Percentiles rank a stretch among this genome's conserved stretches.
Evolutionary conservation across 1,139 yeast genomes (phyloP).

Genomic region (Blastobotrys apis): DNA sequence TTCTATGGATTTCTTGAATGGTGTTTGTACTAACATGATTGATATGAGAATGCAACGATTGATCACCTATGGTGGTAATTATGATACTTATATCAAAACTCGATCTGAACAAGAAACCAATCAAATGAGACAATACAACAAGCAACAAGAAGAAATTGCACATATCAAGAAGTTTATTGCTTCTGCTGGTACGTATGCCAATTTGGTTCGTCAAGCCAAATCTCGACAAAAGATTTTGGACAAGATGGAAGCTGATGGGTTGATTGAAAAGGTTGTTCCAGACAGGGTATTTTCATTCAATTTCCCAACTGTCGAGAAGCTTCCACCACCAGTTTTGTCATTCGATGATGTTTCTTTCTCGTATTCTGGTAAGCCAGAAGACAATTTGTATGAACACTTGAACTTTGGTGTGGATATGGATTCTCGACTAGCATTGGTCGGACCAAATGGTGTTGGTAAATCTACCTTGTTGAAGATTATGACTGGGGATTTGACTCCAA

Average conservation of each 20-base stretch:
- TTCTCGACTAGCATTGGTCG: slow-evolving; percentile 95
- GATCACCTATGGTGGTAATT: slow-evolving; percentile 91
- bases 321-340: slow-evolving; percentile 98
- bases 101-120: slow-evolving; percentile 91
- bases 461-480: slow-evolving; percentile 91
- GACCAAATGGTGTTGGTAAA: slow-evolving; percentile 99
- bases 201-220: slow-evolving; percentile 96
- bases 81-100: slow-evolving; percentile 93
- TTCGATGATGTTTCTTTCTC: slow-evolving; percentile 93
- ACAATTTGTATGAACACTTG: slow-evolving; percentile 82
- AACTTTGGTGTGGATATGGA: slow-evolving; percentile 99
- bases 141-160: slow-evolving; percentile 98
- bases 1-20: slow-evolving; percentile 98
- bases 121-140: slow-evolving; percentile 95
- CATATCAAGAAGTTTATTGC: slow-evolving; percentile 99
- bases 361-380: slow-evolving; percentile 81
- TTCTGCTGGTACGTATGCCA: slow-evolving; percentile 99
- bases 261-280: slow-evolving; percentile 86
- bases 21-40: slow-evolving; percentile 96
- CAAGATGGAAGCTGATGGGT: slow-evolving; percentile 99
- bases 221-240: slow-evolving; percentile 98
- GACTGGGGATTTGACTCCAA: slow-evolving; percentile 91
- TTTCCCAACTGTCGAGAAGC: slow-evolving; percentile 93
- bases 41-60: slow-evolving; percentile 86
- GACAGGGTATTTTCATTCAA: slow-evolving; percentile 91